These are phyloP conservation scores for Aspergillus thermomutatus DNA, from an alignment of 2,329 filamentous ascomycete genomes.

Conservation along the genomic window DNA sequence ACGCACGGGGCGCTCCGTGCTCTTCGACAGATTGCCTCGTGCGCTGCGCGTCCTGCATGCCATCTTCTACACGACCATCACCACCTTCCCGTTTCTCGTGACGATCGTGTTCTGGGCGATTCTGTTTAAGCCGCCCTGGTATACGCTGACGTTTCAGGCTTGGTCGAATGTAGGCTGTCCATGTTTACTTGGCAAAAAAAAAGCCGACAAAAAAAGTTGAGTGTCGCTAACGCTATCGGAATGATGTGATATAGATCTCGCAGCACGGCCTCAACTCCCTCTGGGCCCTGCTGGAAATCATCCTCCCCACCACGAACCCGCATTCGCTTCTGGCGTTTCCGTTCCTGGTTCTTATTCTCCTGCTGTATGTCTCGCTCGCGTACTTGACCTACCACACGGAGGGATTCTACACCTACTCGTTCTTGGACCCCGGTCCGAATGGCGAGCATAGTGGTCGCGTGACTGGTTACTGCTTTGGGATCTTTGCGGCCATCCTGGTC, in stretches of 20 bases:
- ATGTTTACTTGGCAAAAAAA: neutral
- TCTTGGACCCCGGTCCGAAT: slow-evolving; percentile 62
- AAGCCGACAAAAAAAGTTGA: neutral
- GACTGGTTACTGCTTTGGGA: slow-evolving; percentile 60
- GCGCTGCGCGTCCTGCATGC: slow-evolving; percentile 63
- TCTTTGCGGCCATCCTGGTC: slow-evolving; percentile 54
- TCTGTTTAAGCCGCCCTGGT: slow-evolving; percentile 55
- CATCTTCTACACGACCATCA: slow-evolving; percentile 61
- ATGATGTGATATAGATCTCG: slow-evolving; percentile 49
- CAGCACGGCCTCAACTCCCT: slow-evolving; percentile 71
- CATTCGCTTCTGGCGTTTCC: slow-evolving; percentile 64
- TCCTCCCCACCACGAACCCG: slow-evolving; percentile 63
- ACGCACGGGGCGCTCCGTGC: slow-evolving; percentile 47
- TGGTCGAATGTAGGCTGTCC: slow-evolving; percentile 48
- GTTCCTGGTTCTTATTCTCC: slow-evolving; percentile 66
- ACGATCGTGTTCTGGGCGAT: slow-evolving; percentile 68
- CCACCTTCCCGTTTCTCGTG: slow-evolving; percentile 65
- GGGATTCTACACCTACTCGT: slow-evolving; percentile 72
- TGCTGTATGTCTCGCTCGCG: slow-evolving; percentile 68
- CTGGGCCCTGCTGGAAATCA: slow-evolving; percentile 73
- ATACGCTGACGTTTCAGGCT: slow-evolving; percentile 47
- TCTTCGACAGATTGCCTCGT: slow-evolving; percentile 60
- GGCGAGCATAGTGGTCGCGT: slow-evolving; percentile 51
- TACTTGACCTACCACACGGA: slow-evolving; percentile 69
- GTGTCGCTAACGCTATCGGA: neutral